Base-by-base conservation (phyloP, 2,329 filamentous ascomycete species). In the Penicillium sp. region DNA sequence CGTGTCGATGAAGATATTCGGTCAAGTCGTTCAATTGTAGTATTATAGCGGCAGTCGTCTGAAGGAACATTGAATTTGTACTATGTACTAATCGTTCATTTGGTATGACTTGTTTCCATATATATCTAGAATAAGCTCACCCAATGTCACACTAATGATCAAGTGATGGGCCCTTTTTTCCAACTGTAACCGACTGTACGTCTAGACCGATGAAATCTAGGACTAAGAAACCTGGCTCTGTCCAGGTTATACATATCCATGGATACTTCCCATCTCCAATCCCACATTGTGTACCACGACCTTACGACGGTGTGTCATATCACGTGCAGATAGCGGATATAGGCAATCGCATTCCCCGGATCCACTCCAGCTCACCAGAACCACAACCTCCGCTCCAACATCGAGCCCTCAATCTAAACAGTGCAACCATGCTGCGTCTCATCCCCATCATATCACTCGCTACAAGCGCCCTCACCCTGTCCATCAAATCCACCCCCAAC, bases 391-490 rank as follows among this genome's bases (percentile, higher is more conserved):
- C 33, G 44, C 45, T 52, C 29, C 39, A 51, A 49, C 35, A 27
- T 49, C n/a, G n/a, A 16, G 26, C n/a, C 22, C 19, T 37, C 31
- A 59, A 51, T 48, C 21, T 43, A 39, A 59, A 46, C 47, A n/a
- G 39, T 31, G 37, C 29, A 8, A 54, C 19, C 43, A 59, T 49
- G 53, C 50, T 60, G 58, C 56, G 53, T 44, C 26, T 59, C 22
- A 45, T 62, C 21, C 48, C 55, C 24, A 51, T 68, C 24, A 49
- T 71, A 24, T 51, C 66, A n/a, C 26, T 68, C 5, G 56, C 60
- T 8, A 56, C 63, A 11, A 35, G 44, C 7, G 55, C 56, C 26
- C 37, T 64, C 52, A 54, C 67, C 44, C 49, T 59, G 47, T 61
- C 62, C 48, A 52, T 70, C 43, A 52, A 43, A 21, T 7, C 63